Base-by-base conservation (phyloP, 2,329 filamentous ascomycete genomes). In the Pseudonectria buxi region DNA sequence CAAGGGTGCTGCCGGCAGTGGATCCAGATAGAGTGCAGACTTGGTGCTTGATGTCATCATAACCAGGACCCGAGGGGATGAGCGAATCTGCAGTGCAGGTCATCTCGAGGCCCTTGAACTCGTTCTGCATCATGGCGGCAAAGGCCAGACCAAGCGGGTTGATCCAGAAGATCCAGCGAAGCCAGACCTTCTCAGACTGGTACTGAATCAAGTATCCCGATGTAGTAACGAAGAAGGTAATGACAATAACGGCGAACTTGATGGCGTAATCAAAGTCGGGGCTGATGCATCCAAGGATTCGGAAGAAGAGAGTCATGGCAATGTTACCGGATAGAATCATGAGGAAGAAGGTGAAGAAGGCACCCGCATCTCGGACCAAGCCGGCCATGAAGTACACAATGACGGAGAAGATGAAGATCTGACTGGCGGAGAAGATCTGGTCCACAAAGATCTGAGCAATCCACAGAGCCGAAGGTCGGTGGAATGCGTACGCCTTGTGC, bases 141-240 rank as follows among this genome's bases (percentile, higher is more conserved):
- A 95, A 94, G 0, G 79, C 76, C 3, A 92, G 70, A 30, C 84
- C 86, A 0, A 89, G 65, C 0, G 80, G 71, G 41, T 88, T 87
- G 57, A 88, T 66, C 67, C 81, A 90, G 62, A 79, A 86, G 41
- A 90, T 79, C 86, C 86, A 92, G 13, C 82, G 69, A 6, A 89
- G 57, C 81, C 85, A 90, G 4, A 81, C 78, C 48, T 87, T 81
- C 49, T 85, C 76, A 3, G 68, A 75, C 32, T 81, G 74, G 56
- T 84, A 88, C 55, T 88, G 86, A 40, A 94, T 90, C 28, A 94
- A 64, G 59, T 92, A 94, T 4, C 87, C 87, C 1, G 80, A 83
- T 0, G 86, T 92, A 14, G 87, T 68, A 16, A 92, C 77, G 49
- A 89, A 86, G n/a, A 89, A 63, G 0, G 84, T 89, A 45, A 94